These are phyloP conservation scores for Cymodocea nodosa DNA, from an alignment of 116 monocot genomes.

Conservation along the genomic window DNA sequence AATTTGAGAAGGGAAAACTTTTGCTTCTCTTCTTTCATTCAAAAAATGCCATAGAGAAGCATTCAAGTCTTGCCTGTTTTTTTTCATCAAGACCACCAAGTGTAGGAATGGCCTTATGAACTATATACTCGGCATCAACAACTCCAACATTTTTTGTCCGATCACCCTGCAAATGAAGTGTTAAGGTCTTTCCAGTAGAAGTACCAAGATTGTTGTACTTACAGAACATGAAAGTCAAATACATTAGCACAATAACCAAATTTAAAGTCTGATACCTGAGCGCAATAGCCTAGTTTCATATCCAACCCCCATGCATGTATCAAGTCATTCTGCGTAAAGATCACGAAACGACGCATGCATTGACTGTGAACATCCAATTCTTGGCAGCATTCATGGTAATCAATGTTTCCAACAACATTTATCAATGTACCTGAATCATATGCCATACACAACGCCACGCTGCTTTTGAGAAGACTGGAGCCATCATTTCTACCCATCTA, in stretches of 20 bases:
- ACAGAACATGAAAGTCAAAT: conserved; percentile 1
- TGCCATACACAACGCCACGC: conserved; percentile 84
- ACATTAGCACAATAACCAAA: background rate
- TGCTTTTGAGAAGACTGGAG: conserved; percentile 72
- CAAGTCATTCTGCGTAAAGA: conserved; percentile 61
- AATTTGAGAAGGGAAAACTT: too few species aligned
- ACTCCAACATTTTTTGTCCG: conserved; percentile 69
- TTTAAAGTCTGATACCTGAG: conserved; percentile 29
- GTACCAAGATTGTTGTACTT: background rate
- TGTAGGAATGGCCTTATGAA: conserved; percentile 66
- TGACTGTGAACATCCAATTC: background rate
- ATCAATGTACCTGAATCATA: conserved; percentile 50
- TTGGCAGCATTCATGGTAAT: background rate
- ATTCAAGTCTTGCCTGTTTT: conserved; percentile 26
- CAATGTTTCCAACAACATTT: background rate
- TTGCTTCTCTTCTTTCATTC: background rate
- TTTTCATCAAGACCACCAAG: conserved; percentile 45
- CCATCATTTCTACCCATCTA: conserved; percentile 94
- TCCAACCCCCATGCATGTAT: conserved; percentile 96
- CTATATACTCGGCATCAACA: conserved; percentile 75
- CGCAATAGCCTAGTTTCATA: conserved; percentile 78
- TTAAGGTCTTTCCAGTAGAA: background rate
- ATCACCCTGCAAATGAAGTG: conserved; percentile 42
- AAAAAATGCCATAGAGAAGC: background rate
- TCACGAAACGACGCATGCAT: conserved; percentile 2